Base-by-base conservation (phyloP, 441 rosid genomes). In the Isatis lusitanica region DNA sequence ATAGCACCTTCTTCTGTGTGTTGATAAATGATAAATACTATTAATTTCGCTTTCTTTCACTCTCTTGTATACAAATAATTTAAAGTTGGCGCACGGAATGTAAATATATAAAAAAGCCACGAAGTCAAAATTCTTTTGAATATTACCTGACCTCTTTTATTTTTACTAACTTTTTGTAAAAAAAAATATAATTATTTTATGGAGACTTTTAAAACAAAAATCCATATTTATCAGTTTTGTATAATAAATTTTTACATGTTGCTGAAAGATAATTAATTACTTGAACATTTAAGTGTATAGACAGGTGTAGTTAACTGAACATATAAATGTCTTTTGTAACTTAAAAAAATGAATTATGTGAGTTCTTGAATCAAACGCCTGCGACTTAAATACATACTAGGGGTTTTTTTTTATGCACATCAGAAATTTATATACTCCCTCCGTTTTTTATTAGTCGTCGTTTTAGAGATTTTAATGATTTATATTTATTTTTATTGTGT, bases 211-310 rank as follows among this genome's bases (percentile, higher is more conserved):
- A 21, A 66, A 44, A 51, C n/a, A 40, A 16, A 53, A 10, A 10
- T n/a, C 30, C 18, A 68, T 55, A 15, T 28, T 42, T 26, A 9
- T 52, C 62, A 68, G 73, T 56, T 58, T 56, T 68, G 9, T 53
- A 21, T 36, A 10, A 9, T 9, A 35, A 9, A 30, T 18, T 15
- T 9, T 6, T 61, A 40, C 0, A 62, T n/a, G 26, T 42, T 30
- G 4, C n/a, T 62, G 5, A 28, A 9, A 9, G n/a, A 28, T 44
- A 21, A 21, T 21, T 52, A 26, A 12, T 21, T 42, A 9, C 24
- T 38, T 59, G 26, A 31, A 31, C 0, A 44, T 44, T 55, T 3
- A 21, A 31, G n/a, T 0, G n/a, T 35, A 0, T 47, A n/a, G n/a
- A n/a, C 24, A 21, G 2, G 2, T 21, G 24, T 52, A 26, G 7